Base-by-base conservation (phyloP, 495 filamentous ascomycete species). In the Aspergillus saccharolyticus region DNA sequence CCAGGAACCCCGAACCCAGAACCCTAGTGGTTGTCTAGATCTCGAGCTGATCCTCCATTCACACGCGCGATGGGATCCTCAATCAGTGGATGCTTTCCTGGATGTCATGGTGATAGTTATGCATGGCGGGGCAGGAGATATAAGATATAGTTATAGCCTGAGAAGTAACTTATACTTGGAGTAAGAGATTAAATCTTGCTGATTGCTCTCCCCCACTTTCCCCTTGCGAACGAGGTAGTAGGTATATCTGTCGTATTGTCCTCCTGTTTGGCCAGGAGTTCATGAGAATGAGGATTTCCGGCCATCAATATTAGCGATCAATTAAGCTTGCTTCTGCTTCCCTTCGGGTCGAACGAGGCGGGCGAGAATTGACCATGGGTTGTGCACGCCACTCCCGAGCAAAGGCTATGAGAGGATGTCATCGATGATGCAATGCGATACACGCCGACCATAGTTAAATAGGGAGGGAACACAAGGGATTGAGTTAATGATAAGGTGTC, bases 351-450 rank as follows among this genome's bases (percentile, higher is more conserved):
- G 24, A 50, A 17, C 14, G 47, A 17, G 24, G 14, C 17, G 3
- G 19, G 19, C 24, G 47, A 24, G 24, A 22, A 28, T 50, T 28
- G 22, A 50, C 47, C 47, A 30, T 50, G 47, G 47, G 14, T 50
- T 39, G 47, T 16, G 22, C 47, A 18, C 47, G 47, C 47, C 47
- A 50, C 47, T 50, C 47, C 47, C 47, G 47, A 50, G 47, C 24
- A 1, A 17, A 9, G 24, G 47, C 47, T 24, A 12, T 33, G 22
- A 28, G 44, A 20, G 44, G 24, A 50, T 50, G 47, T 50, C 47
- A 50, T 50, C 47, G 47, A 50, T 50, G 47, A 50, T 50, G 47
- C 47, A 50, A 50, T 30, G 15, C 47, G 24, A 50, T 2, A 39
- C 33, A 39, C 33, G 2, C 6, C 12, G 33, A n/a, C n/a, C n/a